Conservation (phyloP, 2,329 filamentous ascomycete genomes). For the Venturiaceae sp. region DNA sequence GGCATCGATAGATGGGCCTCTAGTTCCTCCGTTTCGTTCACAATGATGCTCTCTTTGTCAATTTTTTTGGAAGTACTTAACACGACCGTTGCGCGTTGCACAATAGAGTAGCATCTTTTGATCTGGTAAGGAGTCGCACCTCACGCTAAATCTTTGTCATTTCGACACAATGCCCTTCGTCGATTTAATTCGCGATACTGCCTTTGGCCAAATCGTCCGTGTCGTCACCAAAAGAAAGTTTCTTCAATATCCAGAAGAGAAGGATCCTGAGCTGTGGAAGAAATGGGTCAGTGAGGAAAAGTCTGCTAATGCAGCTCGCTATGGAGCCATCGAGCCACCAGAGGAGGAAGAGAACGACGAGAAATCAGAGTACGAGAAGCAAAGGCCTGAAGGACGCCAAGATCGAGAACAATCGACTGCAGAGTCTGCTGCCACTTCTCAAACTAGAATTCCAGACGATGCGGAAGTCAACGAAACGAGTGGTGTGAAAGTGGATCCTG, state of each 20-base stretch:
- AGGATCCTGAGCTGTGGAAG: constrained; percentile 14
- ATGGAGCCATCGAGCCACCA: constrained; percentile 25
- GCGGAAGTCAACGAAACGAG: constrained; percentile 22
- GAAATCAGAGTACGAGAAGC: constrained; percentile 6
- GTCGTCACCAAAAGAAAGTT: constrained; percentile 30
- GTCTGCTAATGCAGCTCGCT: constrained; percentile 36
- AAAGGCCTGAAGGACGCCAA: neutral
- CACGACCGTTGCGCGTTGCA: neutral
- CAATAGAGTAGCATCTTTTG: neutral
- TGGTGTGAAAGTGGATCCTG: constrained; percentile 26
- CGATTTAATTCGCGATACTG: constrained; percentile 25
- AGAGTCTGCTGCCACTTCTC: constrained; percentile 11
- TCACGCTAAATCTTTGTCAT: too few species aligned
- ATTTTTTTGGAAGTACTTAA: neutral
- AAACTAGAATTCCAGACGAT: constrained; percentile 13
- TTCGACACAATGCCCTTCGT: neutral
- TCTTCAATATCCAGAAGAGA: constrained; percentile 36
- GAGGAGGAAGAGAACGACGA: constrained; percentile 1
- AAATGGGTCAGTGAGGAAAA: constrained; percentile 32
- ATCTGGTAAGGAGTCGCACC: too few species aligned
- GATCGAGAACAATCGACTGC: neutral
- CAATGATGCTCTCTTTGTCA: neutral
- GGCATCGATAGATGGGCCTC: neutral
- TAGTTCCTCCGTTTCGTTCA: neutral
- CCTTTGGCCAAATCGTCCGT: constrained; percentile 37